phyloP scores from a whole-genome alignment of 2,329 filamentous ascomycete species.

The Colletotrichum liaoningense region DNA sequence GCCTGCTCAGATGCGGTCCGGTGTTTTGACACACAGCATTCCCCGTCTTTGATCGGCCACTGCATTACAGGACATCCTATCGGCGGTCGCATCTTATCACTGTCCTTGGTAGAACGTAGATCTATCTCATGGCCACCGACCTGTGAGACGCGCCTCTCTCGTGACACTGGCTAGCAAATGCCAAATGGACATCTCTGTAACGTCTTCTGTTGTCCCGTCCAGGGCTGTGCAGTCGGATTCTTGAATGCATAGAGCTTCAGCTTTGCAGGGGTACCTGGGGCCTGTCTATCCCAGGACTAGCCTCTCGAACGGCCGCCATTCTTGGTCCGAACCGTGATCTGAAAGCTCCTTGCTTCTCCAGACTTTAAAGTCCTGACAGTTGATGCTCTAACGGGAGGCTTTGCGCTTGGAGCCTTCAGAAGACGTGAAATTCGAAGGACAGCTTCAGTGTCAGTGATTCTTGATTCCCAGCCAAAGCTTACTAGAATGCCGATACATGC shows the following conservation, averaged over 20 bases:
- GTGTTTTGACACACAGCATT: neutral
- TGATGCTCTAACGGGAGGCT: neutral
- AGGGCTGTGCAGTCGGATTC: slow-evolving; percentile 12
- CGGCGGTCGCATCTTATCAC: neutral
- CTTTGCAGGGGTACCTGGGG: slow-evolving; percentile 2
- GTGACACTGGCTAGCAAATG: neutral
- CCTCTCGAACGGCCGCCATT: slow-evolving; percentile 7
- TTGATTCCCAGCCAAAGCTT: too few relatives aligned
- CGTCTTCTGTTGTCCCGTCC: neutral
- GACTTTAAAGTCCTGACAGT: neutral
- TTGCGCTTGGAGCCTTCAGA: neutral
- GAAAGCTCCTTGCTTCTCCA: neutral
- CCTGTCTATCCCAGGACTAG: neutral
- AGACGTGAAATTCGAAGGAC: neutral
- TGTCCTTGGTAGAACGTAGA: too few relatives aligned
- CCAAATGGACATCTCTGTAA: neutral
- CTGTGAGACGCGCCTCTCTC: neutral
- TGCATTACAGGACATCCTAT: neutral
- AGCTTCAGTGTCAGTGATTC: neutral
- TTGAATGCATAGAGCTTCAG: slow-evolving; percentile 13
- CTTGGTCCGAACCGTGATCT: slow-evolving; percentile 6
- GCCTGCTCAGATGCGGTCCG: neutral
- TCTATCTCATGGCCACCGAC: neutral
- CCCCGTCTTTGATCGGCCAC: neutral
- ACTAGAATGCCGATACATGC: too few relatives aligned